Base-by-base conservation (phyloP, 1,284 basidiomycete genomes). In the Apiotrichum siamense region DNA sequence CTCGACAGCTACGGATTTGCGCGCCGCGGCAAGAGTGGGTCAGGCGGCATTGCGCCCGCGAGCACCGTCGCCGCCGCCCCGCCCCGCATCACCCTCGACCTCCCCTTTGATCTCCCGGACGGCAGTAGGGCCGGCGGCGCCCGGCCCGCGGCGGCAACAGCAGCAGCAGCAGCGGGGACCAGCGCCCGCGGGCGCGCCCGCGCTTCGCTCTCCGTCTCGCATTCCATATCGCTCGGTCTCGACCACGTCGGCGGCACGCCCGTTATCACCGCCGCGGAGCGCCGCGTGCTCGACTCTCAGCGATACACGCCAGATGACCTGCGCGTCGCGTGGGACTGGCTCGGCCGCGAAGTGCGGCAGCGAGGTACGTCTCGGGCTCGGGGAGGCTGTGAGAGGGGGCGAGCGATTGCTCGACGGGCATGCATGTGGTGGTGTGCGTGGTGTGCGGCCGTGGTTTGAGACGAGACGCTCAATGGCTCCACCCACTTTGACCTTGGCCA, bases 261-360 rank as follows among this genome's bases (percentile, higher is more conserved):
- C 0, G 46, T 20, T 17, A 50, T 71, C 33, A 49, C 36, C 7
- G 21, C 39, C 12, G 58, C 56, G 18, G 69, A 71, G 51, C 49
- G 50, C 26, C 45, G 53, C 20, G 49, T 58, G 35, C 50, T 71
- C 35, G 54, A 58, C 23, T 49, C 49, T 5, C 52, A 64, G 37
- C 50, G 54, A 20, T 63, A 57, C 46, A 50, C 47, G 4, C 48
- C 57, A 10, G 60, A 57, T 13, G 65, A 67, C 36, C 55, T 67
- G 7, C 52, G 45, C 38, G 41, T 52, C 5, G 63, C 56, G 11
- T 69, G 66, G 67, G 58, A 61, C n/a, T 52, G 59, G 39, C 54
- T 70, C 18, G 67, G 67, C 2, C 47, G 55, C 15, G 62, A 60
- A n/a, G 52, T 70, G 24, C 57, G 38, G 38, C 52, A 59, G 24